phyloP scores from a whole-genome alignment of 2,329 filamentous ascomycete species.

The Curvularia lunata region DNA sequence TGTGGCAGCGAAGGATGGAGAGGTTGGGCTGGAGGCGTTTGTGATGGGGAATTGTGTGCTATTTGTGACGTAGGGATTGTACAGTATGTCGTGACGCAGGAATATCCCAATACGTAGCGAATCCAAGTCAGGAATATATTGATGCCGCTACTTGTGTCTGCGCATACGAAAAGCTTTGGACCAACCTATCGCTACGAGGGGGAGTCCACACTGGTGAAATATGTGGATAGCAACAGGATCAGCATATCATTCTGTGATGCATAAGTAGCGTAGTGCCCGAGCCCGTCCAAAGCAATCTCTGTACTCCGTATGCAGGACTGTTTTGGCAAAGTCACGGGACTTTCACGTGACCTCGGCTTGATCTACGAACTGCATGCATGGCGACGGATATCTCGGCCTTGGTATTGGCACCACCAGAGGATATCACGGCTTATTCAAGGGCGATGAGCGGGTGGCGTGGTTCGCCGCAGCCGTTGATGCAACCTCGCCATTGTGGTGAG shows the following conservation, averaged over 20 bases:
- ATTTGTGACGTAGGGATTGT: too few relatives aligned
- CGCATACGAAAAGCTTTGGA: too few relatives aligned
- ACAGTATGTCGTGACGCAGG: too few relatives aligned
- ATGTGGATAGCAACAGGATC: too few relatives aligned
- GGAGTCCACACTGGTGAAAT: too few relatives aligned
- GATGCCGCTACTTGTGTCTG: too few relatives aligned
- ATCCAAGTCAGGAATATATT: too few relatives aligned
- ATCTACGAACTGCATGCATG: neutral
- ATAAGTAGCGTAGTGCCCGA: neutral
- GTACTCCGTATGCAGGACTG: too few relatives aligned
- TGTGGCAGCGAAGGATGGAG: too few relatives aligned
- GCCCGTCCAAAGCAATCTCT: too few relatives aligned
- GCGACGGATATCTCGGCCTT: neutral
- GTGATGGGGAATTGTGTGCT: neutral
- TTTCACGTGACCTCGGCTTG: neutral
- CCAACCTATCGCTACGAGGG: too few relatives aligned
- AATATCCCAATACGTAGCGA: too few relatives aligned
- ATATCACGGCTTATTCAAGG: conserved; percentile 2
- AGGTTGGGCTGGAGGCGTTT: neutral
- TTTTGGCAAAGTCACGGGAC: neutral
- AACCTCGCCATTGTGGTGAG: neutral
- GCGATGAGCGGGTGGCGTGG: conserved; percentile 3
- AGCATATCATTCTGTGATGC: neutral
- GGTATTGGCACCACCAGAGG: neutral
- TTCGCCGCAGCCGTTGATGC: neutral